phyloP scores from a whole-genome alignment of 441 rosid species.

The Raphanus hybrid region DNA sequence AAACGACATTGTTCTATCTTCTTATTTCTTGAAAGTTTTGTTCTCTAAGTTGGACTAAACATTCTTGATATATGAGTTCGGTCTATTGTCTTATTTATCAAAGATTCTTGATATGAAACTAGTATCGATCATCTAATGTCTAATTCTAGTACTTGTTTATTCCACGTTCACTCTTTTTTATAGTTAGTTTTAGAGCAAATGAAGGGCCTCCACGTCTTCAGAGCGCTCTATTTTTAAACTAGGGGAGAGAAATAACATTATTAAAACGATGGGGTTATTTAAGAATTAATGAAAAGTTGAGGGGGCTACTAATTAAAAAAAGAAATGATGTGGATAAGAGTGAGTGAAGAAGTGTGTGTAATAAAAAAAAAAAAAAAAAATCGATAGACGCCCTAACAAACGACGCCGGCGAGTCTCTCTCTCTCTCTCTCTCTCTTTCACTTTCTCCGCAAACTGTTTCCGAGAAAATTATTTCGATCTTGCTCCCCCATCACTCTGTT shows the following conservation, averaged over 20 bases:
- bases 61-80: too few relatives aligned
- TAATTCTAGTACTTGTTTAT: slow-evolving; percentile 29
- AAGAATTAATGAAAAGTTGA: not conserved
- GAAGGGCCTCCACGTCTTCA: slow-evolving; percentile 9
- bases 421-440: not conserved
- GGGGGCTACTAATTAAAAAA: not conserved
- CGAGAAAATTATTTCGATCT: slow-evolving; percentile 21
- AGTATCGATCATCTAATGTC: not conserved
- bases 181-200: not conserved
- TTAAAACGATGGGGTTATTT: not conserved
- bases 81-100: slow-evolving; percentile 13
- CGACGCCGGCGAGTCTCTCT: slow-evolving; percentile 3
- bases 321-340: slow-evolving; percentile 31
- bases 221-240: slow-evolving; percentile 25
- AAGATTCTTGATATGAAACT: not conserved
- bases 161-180: not conserved
- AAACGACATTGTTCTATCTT: slow-evolving; percentile 60
- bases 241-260: not conserved
- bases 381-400: slow-evolving; percentile 10
- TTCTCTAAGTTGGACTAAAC: not conserved
- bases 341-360: slow-evolving; percentile 14
- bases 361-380: not conserved
- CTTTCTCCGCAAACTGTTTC: slow-evolving; percentile 12
- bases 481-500: too few relatives aligned
- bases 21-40: not conserved